phyloP scores from a whole-genome alignment of 2,329 filamentous ascomycete species.

The Aspergillus sp. region DNA sequence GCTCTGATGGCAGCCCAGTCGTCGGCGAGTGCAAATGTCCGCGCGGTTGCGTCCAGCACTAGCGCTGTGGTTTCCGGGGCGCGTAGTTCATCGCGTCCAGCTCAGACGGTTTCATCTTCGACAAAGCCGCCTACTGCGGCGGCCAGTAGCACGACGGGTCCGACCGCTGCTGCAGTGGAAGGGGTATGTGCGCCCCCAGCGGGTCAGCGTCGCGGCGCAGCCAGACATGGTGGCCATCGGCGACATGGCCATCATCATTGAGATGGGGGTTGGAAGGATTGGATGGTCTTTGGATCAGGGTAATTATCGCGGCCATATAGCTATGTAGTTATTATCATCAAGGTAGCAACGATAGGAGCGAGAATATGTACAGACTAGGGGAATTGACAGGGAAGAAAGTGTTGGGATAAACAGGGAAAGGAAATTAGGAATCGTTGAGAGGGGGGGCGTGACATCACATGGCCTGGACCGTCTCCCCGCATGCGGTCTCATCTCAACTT shows the following conservation, averaged over 20 bases:
- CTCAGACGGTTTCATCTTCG: not conserved
- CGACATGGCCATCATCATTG: not conserved
- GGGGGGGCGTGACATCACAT: not conserved
- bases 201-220: not conserved
- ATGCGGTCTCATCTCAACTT: not conserved
- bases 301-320: not conserved
- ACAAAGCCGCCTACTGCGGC: not conserved
- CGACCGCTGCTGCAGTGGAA: not conserved
- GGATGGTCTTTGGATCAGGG: not conserved
- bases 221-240: not conserved
- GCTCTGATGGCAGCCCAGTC: slow-evolving; percentile 11
- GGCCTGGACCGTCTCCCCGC: not conserved
- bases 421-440: not conserved
- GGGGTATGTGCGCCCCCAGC: not conserved
- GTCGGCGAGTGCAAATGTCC: not conserved
- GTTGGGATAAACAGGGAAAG: not conserved
- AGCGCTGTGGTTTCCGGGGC: not conserved
- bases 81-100: not conserved
- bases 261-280: not conserved
- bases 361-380: not conserved
- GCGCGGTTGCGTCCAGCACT: not conserved
- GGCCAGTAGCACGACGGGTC: not conserved
- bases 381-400: not conserved
- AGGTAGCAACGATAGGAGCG: not conserved
- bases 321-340: too few relatives aligned